phyloP scores from a whole-genome alignment of 164 flowering plant genomes.

The Platanus orientalis region DNA sequence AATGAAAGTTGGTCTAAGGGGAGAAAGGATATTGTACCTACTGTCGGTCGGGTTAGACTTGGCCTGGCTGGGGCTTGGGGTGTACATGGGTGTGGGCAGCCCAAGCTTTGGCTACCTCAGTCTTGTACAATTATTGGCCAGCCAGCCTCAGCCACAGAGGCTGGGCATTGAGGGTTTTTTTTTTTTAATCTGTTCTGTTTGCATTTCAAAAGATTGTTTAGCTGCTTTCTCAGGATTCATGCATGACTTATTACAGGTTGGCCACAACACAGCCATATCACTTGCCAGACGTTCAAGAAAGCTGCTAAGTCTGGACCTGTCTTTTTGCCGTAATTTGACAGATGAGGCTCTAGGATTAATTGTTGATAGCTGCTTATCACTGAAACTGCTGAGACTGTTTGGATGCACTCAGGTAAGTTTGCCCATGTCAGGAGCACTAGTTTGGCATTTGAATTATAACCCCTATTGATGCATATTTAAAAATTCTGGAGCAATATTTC shows the following conservation, averaged over 20 bases:
- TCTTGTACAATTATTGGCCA: not conserved
- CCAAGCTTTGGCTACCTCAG: not conserved
- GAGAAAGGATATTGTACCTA: not conserved
- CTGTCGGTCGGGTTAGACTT: no score
- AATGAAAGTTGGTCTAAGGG: not conserved
- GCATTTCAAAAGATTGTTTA: not conserved
- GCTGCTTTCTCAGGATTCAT: not conserved
- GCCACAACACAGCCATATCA: slow-evolving; percentile 55
- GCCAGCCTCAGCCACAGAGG: not conserved
- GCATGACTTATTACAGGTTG: slow-evolving; percentile 41
- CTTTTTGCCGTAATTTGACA: slow-evolving; percentile 71
- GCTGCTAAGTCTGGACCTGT: slow-evolving; percentile 58
- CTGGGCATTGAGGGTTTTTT: no score
- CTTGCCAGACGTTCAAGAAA: slow-evolving; percentile 45
- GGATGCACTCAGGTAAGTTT: slow-evolving; percentile 87
- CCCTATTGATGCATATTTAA: not conserved
- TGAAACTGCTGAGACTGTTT: slow-evolving; percentile 67
- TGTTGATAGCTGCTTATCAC: slow-evolving; percentile 65
- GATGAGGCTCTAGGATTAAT: slow-evolving; percentile 73
- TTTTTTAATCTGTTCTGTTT: not conserved
- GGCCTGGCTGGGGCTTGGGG: no score
- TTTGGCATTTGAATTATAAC: not conserved
- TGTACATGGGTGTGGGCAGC: no score
- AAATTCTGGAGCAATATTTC: not conserved
- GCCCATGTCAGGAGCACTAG: not conserved